Conservation (phyloP, 768 basidiomycete species). For the Boletus bicolor region DNA sequence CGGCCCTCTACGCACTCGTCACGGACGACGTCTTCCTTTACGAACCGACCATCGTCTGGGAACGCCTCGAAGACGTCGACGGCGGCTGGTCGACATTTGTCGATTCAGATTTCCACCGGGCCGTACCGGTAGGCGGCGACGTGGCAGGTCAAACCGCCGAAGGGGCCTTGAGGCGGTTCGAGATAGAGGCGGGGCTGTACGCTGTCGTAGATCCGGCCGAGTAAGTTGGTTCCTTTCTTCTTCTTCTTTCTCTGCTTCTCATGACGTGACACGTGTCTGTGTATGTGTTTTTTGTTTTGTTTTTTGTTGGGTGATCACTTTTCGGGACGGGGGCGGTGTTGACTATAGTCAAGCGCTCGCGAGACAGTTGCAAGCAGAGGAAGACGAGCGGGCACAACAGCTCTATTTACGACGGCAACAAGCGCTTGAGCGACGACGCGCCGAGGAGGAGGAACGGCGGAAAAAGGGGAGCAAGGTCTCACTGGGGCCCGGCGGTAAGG, state of each 20-base stretch:
- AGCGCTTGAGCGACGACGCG: conserved; percentile 23
- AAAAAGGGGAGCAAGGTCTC: conserved; percentile 23
- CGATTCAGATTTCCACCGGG: conserved; percentile 61
- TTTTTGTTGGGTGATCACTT: no score
- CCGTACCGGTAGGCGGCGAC: conserved; percentile 75
- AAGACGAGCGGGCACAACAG: conserved; percentile 53
- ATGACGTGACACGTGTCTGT: no score
- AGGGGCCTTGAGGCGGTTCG: conserved; percentile 50
- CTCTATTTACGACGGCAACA: conserved; percentile 34
- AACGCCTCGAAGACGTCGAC: conserved; percentile 85
- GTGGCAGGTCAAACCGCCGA: conserved; percentile 72
- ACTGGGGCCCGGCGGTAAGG: conserved; percentile 23
- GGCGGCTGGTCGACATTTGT: conserved; percentile 75
- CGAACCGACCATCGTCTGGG: conserved; percentile 86
- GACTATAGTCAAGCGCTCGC: conserved; percentile 61
- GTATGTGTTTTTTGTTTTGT: neutral
- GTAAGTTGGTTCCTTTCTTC: conserved; percentile 39
- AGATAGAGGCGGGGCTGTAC: conserved; percentile 41
- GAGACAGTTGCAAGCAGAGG: conserved; percentile 74
- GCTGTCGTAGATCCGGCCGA: conserved; percentile 51
- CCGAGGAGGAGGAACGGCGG: conserved; percentile 10
- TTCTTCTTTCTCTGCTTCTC: neutral
- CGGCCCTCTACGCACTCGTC: conserved; percentile 74
- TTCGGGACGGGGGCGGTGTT: neutral
- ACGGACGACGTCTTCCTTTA: conserved; percentile 80